Conservation (phyloP, 352 stramenopile species). For the Phytopythium aichiense region DNA sequence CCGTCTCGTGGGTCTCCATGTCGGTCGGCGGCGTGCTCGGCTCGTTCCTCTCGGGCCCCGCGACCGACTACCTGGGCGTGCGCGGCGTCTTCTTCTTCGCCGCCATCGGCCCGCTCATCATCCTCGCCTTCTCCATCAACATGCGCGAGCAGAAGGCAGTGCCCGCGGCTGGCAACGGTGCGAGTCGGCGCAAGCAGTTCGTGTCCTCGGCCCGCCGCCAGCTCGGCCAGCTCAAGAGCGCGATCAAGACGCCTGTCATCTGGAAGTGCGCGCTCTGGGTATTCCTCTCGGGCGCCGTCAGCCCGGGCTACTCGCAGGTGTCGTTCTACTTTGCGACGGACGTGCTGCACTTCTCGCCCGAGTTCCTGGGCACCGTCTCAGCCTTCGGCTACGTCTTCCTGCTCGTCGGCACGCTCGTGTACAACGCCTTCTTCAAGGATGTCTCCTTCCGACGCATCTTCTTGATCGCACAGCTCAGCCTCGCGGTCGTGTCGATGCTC, state of each 20-base stretch:
- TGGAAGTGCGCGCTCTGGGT: slow-evolving; percentile 96
- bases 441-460: slow-evolving; percentile 93
- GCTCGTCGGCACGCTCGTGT: slow-evolving; percentile 74
- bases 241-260: slow-evolving; percentile 87
- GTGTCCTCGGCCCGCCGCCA: slow-evolving; percentile 46
- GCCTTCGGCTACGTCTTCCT: slow-evolving; percentile 77
- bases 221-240: slow-evolving; percentile 61
- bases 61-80: slow-evolving; percentile 89
- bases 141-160: slow-evolving; percentile 81
- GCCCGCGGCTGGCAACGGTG: slow-evolving; percentile 20
- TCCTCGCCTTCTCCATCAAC: slow-evolving; percentile 84
- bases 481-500: slow-evolving; percentile 65
- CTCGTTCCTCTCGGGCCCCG: slow-evolving; percentile 89
- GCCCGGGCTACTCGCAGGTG: slow-evolving; percentile 92
- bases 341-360: slow-evolving; percentile 92
- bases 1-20: slow-evolving; percentile 93
- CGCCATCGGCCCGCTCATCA: slow-evolving; percentile 83
- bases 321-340: slow-evolving; percentile 97
- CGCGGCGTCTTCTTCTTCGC: slow-evolving; percentile 93
- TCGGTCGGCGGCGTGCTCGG: slow-evolving; percentile 91
- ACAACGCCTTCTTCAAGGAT: slow-evolving; percentile 87
- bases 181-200: slow-evolving; percentile 29
- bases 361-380: slow-evolving; percentile 92
- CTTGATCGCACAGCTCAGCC: slow-evolving; percentile 78
- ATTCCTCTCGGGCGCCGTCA: slow-evolving; percentile 92